Percentiles rank a stretch among this genome's conserved stretches.
Evolutionary conservation across 2,329 filamentous ascomycete species (phyloP).

Genomic region (Microthyrium microscopicum): DNA sequence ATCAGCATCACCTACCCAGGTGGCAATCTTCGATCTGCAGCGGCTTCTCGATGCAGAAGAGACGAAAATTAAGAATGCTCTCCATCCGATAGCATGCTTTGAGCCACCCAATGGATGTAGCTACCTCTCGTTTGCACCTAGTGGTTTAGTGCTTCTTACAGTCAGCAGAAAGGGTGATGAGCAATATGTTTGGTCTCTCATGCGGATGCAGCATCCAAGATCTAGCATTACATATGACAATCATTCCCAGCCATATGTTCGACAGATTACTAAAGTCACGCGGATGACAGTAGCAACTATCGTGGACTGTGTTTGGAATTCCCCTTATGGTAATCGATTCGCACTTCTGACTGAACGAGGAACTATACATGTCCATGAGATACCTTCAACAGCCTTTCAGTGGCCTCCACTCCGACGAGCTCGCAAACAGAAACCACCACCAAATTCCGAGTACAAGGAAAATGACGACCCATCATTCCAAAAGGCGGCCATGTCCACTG

Average conservation of each 20-base stretch:
- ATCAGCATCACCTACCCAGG: constrained; percentile 45
- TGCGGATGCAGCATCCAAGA: constrained; percentile 34
- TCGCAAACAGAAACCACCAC: constrained; percentile 14
- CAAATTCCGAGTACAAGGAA: constrained; percentile 9
- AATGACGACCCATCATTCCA: neutral
- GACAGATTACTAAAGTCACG: constrained; percentile 75
- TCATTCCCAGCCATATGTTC: constrained; percentile 35
- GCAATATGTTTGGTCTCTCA: constrained; percentile 66
- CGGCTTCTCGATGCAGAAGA: constrained; percentile 32
- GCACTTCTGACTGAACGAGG: constrained; percentile 87
- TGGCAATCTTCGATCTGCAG: constrained; percentile 59
- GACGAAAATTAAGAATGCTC: constrained; percentile 27
- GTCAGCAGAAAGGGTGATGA: constrained; percentile 73
- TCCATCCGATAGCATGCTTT: constrained; percentile 54
- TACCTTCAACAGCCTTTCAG: constrained; percentile 65
- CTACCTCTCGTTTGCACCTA: constrained; percentile 62
- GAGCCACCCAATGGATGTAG: constrained; percentile 58
- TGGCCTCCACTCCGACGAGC: constrained; percentile 57
- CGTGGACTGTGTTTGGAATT: constrained; percentile 77
- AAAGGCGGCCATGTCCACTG: constrained; percentile 14
- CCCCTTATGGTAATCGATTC: constrained; percentile 62
- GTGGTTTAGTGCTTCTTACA: constrained; percentile 57
- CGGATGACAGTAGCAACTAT: constrained; percentile 85
- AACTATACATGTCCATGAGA: constrained; percentile 84
- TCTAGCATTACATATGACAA: constrained; percentile 18